Conservation (phyloP, 371 early-diverging fungal genomes). For the Syncephalastrum racemosum region DNA sequence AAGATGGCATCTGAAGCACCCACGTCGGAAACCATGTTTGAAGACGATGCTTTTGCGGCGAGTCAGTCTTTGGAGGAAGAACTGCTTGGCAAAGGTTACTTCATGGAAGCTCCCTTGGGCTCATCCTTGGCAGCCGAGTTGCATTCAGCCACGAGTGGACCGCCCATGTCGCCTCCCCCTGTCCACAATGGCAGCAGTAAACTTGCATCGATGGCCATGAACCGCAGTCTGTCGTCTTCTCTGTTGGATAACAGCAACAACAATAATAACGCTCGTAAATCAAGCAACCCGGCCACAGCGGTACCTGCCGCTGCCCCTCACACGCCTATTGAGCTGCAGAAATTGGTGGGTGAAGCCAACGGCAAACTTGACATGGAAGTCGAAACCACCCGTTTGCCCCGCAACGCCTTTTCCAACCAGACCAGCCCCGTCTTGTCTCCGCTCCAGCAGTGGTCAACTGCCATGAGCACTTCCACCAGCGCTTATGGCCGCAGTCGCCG, state of each 20-base stretch:
- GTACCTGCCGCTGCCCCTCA: background rate
- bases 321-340: conserved; percentile 7
- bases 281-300: background rate
- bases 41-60: conserved; percentile 43
- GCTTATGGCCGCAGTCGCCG: conserved; percentile 37
- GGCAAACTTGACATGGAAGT: conserved; percentile 3
- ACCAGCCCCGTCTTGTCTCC: conserved; percentile 26
- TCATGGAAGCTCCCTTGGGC: conserved; percentile 35
- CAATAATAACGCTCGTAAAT: background rate
- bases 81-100: conserved; percentile 46
- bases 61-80: conserved; percentile 49
- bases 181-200: conserved; percentile 20
- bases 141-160: conserved; percentile 41
- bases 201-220: conserved; percentile 37
- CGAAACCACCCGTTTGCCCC: conserved; percentile 22
- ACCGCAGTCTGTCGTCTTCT: conserved; percentile 22
- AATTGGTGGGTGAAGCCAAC: conserved; percentile 3
- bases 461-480: conserved; percentile 25
- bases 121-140: conserved; percentile 53
- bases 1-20: conserved; percentile 25
- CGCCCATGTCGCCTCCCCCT: conserved; percentile 20
- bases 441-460: conserved; percentile 37
- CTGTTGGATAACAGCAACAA: conserved; percentile 9
- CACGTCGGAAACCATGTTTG: conserved; percentile 22
- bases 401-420: conserved; percentile 22